Evolutionary conservation across 306 rosid genomes (phyloP).

Genomic region (Datisca glomerata): DNA sequence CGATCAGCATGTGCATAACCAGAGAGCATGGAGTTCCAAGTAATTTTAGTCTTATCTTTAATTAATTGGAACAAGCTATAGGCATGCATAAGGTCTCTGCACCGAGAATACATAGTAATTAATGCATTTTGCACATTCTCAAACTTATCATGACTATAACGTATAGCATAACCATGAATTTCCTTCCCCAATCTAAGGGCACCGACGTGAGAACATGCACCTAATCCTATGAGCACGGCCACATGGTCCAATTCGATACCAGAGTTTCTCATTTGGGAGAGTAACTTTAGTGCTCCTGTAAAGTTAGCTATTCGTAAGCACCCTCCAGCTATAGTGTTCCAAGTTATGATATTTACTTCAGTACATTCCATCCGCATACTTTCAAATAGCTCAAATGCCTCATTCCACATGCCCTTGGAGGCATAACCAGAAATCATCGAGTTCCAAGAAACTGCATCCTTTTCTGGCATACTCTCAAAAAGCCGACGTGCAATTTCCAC

Average conservation of each 20-base stretch:
- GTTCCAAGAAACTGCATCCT: constrained; percentile 78
- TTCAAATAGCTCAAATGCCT: constrained; percentile 50
- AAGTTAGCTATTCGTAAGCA: constrained; percentile 40
- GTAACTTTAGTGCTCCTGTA: constrained; percentile 36
- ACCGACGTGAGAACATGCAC: constrained; percentile 69
- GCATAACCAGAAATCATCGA: constrained; percentile 66
- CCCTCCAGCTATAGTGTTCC: constrained; percentile 80
- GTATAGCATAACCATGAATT: constrained; percentile 63
- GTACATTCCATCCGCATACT: constrained; percentile 34
- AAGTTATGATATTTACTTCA: constrained; percentile 41
- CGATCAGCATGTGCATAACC: constrained; percentile 53
- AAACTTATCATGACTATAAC: constrained; percentile 28
- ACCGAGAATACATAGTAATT: constrained; percentile 87
- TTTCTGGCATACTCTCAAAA: constrained; percentile 55
- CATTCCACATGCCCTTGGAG: constrained; percentile 56
- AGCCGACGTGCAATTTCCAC: constrained; percentile 48
- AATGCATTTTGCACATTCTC: constrained; percentile 52
- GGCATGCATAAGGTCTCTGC: constrained; percentile 56
- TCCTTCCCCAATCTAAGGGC: constrained; percentile 63
- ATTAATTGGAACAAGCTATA: constrained; percentile 34
- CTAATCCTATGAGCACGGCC: constrained; percentile 49
- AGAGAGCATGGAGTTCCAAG: constrained; percentile 86
- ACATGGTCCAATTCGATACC: constrained; percentile 47
- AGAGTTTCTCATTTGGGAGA: constrained; percentile 52
- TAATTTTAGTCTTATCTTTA: constrained; percentile 40